These are phyloP conservation scores for Reticulascus tulasneorum DNA, from an alignment of 2,329 filamentous ascomycete genomes.

Conservation along the genomic window DNA sequence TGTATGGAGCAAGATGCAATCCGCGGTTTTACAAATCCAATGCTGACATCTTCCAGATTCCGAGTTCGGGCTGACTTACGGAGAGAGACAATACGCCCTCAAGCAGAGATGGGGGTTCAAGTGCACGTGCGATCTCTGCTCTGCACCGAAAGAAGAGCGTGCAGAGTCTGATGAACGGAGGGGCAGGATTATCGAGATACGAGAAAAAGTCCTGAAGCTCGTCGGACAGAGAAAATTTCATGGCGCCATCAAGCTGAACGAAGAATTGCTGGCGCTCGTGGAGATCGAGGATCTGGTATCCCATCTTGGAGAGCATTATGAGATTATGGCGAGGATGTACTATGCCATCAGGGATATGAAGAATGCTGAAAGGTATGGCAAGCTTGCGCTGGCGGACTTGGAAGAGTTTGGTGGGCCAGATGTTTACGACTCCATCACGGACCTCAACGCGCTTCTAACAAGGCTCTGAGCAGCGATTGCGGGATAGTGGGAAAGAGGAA, in stretches of 20 bases:
- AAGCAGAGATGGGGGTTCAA: conserved; percentile 25
- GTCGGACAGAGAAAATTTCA: conserved; percentile 18
- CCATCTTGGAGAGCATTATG: conserved; percentile 23
- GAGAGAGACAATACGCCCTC: conserved; percentile 20
- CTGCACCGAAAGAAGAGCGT: conserved; percentile 17
- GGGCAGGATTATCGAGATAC: conserved; percentile 18
- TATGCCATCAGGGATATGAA: background rate
- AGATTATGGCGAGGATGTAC: conserved; percentile 18
- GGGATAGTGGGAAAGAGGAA: too few relatives aligned
- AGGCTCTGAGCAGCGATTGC: too few relatives aligned
- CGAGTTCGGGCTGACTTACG: conserved; percentile 17
- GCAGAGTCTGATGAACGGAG: conserved; percentile 26
- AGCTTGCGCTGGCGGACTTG: too few relatives aligned
- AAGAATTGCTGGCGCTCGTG: conserved; percentile 20
- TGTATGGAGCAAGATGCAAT: conserved; percentile 18
- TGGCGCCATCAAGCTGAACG: conserved; percentile 19
- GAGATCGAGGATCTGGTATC: conserved; percentile 20
- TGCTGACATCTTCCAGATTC: too few relatives aligned
- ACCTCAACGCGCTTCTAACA: too few relatives aligned
- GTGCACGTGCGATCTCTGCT: conserved; percentile 24
- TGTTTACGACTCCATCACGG: too few relatives aligned
- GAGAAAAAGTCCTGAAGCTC: conserved; percentile 18
- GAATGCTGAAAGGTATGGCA: background rate
- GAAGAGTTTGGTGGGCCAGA: too few relatives aligned
- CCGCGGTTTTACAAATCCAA: too few relatives aligned